Evolutionary conservation across 2,329 filamentous ascomycete genomes (phyloP).

Genomic region (Aspergillus pseudoviridinutans): DNA sequence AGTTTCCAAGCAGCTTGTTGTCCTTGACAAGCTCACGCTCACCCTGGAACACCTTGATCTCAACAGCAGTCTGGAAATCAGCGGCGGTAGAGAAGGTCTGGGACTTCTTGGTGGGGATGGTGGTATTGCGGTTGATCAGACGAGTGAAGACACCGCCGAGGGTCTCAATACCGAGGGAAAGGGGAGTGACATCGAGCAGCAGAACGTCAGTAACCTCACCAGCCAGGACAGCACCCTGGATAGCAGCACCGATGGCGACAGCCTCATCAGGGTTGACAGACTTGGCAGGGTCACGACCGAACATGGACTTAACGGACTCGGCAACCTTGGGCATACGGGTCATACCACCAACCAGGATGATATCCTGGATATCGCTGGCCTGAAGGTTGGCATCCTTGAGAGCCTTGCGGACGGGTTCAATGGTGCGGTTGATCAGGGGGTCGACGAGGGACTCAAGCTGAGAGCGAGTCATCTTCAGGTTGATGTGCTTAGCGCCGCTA

Average conservation of each 20-base stretch:
- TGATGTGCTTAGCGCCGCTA: constrained; percentile 97
- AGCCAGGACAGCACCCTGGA: constrained; percentile 93
- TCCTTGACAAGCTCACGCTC: constrained; percentile 98
- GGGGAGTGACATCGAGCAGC: constrained; percentile 89
- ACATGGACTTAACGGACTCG: constrained; percentile 94
- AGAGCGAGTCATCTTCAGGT: constrained; percentile 85
- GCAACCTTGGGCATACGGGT: constrained; percentile 98
- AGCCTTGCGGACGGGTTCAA: constrained; percentile 93
- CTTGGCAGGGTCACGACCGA: constrained; percentile 94
- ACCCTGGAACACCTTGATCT: constrained; percentile 99
- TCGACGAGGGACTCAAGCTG: constrained; percentile 93
- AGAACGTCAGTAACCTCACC: constrained; percentile 96
- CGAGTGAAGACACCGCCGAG: constrained; percentile 97
- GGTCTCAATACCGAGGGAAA: constrained; percentile 97
- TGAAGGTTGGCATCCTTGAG: constrained; percentile 90
- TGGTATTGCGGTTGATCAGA: constrained; percentile 98
- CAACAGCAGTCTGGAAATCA: constrained; percentile 96
- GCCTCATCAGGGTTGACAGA: constrained; percentile 98
- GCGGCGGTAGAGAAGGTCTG: constrained; percentile 96
- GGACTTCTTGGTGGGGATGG: constrained; percentile 98
- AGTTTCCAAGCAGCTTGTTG: constrained; percentile 98
- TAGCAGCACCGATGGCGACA: constrained; percentile 93
- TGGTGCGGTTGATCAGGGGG: constrained; percentile 77
- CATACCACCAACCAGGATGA: constrained; percentile 98
- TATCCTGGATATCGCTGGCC: constrained; percentile 93